Evolutionary conservation across 495 filamentous ascomycete genomes (phyloP), one percentile per base, ranked within the genome.

Genomic region (Trichoderma orchidacearum): DNA sequence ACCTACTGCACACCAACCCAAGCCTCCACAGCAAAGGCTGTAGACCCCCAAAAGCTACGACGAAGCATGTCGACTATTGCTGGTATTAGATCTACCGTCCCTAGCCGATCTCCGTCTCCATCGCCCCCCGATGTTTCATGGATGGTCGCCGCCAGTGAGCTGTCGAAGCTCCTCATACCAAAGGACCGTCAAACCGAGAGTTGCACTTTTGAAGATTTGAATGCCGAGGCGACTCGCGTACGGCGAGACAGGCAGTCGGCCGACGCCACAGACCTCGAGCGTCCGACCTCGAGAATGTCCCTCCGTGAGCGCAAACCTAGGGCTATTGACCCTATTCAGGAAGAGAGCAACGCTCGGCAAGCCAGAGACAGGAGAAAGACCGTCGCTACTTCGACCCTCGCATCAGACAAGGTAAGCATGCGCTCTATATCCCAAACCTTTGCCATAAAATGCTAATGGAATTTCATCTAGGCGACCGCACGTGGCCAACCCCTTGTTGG

Each of bases 141-240:
- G 93, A 83, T 85, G 1, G 80, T 84, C 36, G 89, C 89, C 13
- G 76, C 89, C 0, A 77, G 84, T 62, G 91, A 95, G 63, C 67
- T 96, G 15, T 87, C 81, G 62, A 91, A 89, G 64, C 67, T 90
- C 4, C 79, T 97, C 27, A 86, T 96, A 51, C 93, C 93, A 1
- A 71, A 69, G 9, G 72, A 82, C 60, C 76, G 88, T 9, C 80
- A 87, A 66, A 88, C 83, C 0, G 74, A 67, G 25, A 95, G 89
- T 68, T 89, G 76, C 63, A 83, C 72, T n/a, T 75, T 78, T 5
- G 84, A 91, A 62, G 89, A 95, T 18, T 74, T 95, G 29, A 81
- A 83, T 59, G 79, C 79, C 2, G 80, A 84, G 66, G 82, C 83
- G 18, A 80, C 75, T 35, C 70, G 83, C 57, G 68, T 75, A 54